Percentiles rank a stretch among this genome's conserved stretches.
Conservation (phyloP, 768 basidiomycete species). For the Amanita brunnescens region DNA sequence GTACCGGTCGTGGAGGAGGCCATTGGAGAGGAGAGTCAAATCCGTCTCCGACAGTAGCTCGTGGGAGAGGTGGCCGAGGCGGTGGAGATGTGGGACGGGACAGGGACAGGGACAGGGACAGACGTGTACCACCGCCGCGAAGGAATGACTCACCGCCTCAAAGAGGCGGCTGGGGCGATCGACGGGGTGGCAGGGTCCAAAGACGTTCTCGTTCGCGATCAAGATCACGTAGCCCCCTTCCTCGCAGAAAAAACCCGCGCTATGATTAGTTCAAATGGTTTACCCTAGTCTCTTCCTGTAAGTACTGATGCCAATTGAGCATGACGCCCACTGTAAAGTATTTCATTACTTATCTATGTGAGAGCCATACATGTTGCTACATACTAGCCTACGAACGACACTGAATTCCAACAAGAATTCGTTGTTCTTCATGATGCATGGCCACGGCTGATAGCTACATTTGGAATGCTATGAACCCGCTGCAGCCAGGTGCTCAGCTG, state of each 20-base stretch:
- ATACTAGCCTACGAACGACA: too few species aligned
- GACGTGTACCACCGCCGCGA: constrained; percentile 43
- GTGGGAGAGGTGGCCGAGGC: constrained; percentile 36
- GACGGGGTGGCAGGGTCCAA: constrained; percentile 30
- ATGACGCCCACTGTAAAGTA: too few species aligned
- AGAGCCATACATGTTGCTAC: too few species aligned
- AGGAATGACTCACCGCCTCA: constrained; percentile 41
- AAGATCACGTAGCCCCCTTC: constrained; percentile 29
- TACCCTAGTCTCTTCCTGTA: neutral
- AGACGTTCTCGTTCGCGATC: constrained; percentile 32
- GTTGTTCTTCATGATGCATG: too few species aligned
- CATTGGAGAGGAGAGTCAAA: constrained; percentile 73
- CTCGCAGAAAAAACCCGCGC: constrained; percentile 27
- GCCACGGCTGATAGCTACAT: too few species aligned
- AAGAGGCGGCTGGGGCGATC: constrained; percentile 28
- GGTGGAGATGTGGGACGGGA: constrained; percentile 25
- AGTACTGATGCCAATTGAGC: too few species aligned
- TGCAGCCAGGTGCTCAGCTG: too few species aligned
- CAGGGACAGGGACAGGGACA: constrained; percentile 27
- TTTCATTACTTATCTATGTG: too few species aligned
- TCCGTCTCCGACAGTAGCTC: constrained; percentile 31
- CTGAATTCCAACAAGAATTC: too few species aligned
- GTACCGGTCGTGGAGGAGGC: constrained; percentile 39
- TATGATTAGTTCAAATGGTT: constrained; percentile 20
- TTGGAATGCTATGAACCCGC: too few species aligned